These are phyloP conservation scores for Ophiosphaerella narmari DNA, from an alignment of 2,329 filamentous ascomycete species.

Conservation along the genomic window DNA sequence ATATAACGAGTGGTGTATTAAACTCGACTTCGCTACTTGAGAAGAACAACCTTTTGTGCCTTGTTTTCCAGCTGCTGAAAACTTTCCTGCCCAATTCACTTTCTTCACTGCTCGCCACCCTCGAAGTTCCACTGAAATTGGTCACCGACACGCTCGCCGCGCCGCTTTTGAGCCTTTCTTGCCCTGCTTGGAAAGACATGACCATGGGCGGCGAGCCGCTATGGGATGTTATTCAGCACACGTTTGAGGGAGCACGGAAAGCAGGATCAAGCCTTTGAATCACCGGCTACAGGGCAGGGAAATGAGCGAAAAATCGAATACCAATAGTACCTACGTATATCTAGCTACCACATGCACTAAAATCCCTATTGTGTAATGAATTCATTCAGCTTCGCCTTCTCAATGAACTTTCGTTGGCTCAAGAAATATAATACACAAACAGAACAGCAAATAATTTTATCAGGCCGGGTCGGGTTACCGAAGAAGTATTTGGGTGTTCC, in stretches of 20 bases:
- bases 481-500: no score
- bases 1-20: slow-evolving; percentile 32
- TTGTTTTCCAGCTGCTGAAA: slow-evolving; percentile 41
- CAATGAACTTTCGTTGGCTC: no score
- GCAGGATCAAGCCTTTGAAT: slow-evolving; percentile 13
- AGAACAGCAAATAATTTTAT: no score
- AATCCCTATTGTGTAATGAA: no score
- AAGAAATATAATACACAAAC: no score
- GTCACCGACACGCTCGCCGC: slow-evolving; percentile 21
- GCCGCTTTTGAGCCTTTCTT: slow-evolving; percentile 27
- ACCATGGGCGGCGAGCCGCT: slow-evolving; percentile 16
- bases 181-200: slow-evolving; percentile 31
- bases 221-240: slow-evolving; percentile 21
- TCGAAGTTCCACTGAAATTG: slow-evolving; percentile 27
- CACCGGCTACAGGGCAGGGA: no score
- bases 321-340: no score
- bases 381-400: no score
- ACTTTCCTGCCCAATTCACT: slow-evolving; percentile 43
- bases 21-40: slow-evolving; percentile 38
- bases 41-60: slow-evolving; percentile 47
- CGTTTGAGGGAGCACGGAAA: slow-evolving; percentile 13
- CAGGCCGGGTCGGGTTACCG: no score
- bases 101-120: slow-evolving; percentile 28
- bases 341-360: no score
- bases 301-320: no score